phyloP scores from a whole-genome alignment of 2,329 filamentous ascomycete genomes.

The Eurotiales sp. region DNA sequence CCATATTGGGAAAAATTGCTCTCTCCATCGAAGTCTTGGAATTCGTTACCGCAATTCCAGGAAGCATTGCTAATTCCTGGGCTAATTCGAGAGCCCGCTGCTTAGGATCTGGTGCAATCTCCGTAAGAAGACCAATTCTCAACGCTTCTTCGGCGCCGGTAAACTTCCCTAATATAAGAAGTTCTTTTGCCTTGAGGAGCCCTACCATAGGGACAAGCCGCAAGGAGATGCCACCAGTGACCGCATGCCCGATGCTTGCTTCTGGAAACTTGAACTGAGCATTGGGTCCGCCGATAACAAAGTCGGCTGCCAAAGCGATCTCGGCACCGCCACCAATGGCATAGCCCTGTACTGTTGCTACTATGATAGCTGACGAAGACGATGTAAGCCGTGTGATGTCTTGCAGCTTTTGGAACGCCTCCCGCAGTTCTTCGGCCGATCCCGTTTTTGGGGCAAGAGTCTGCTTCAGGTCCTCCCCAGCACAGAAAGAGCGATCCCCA shows the following conservation, averaged over 20 bases:
- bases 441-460: constrained; percentile 1
- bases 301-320: constrained; percentile 5
- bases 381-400: background rate
- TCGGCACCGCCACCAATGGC: constrained; percentile 3
- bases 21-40: constrained; percentile 2
- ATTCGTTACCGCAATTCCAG: constrained; percentile 1
- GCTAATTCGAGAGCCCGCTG: background rate
- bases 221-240: background rate
- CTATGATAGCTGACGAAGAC: background rate
- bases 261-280: constrained; percentile 6
- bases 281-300: constrained; percentile 4
- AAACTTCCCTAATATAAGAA: background rate
- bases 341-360: background rate
- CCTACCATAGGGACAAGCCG: constrained; percentile 2
- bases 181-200: constrained; percentile 3
- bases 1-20: background rate
- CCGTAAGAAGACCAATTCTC: constrained; percentile 4
- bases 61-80: background rate
- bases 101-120: constrained; percentile 2
- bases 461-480: constrained; percentile 1
- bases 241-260: constrained; percentile 2
- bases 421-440: background rate
- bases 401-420: constrained; percentile 2
- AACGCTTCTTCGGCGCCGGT: constrained; percentile 1
- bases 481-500: background rate